Base-by-base conservation (phyloP, 2,329 filamentous ascomycete species). In the Neocucurbitaria cava region DNA sequence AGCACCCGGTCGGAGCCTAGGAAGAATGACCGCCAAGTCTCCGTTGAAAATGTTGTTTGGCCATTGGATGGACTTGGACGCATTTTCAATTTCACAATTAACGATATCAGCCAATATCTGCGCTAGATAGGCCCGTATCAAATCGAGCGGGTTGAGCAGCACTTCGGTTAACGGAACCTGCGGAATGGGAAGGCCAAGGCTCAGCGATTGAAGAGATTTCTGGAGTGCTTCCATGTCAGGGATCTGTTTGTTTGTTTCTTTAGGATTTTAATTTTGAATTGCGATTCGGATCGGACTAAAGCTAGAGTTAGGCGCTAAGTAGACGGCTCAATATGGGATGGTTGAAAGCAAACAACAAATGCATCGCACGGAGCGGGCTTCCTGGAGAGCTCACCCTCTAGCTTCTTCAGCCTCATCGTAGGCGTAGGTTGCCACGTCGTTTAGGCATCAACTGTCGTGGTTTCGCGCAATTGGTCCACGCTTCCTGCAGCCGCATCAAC, bases 41-140 rank as follows among this genome's bases (percentile, higher is more conserved):
- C 72, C 70, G 20, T 68, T 64, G 45, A 52, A 62, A n/a, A 71
- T 66, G 39, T 70, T 70, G 28, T 68, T 72, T 4, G 72, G 64
- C 62, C 62, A 68, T 46, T 69, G 62, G 13, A 73, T 69, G 0
- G 68, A 66, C 3, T 48, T 64, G 47, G 64, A 71, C 0, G 69
- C 69, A n/a, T 24, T 41, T 1, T 53, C 40, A 2, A 53, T 38
- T 9, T 69, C 56, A 30, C 63, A 64, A 1, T 55, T 56, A 1
- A 61, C 21, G 1, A 69, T 42, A 1, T 28, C 40, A 6, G 50
- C 49, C 1, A 74, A 52, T 3, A 71, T 23, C 0, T 64, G 48
- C 0, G 66, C 71, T 0, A 75, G 59, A 9, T 62, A 58, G 1
- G 54, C 41, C 4, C 71, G 71, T 31, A 36, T 63, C 0, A 75